These are phyloP conservation scores for Wickerhamomyces bovis DNA, from an alignment of 805 yeast species.

Conservation along the genomic window DNA sequence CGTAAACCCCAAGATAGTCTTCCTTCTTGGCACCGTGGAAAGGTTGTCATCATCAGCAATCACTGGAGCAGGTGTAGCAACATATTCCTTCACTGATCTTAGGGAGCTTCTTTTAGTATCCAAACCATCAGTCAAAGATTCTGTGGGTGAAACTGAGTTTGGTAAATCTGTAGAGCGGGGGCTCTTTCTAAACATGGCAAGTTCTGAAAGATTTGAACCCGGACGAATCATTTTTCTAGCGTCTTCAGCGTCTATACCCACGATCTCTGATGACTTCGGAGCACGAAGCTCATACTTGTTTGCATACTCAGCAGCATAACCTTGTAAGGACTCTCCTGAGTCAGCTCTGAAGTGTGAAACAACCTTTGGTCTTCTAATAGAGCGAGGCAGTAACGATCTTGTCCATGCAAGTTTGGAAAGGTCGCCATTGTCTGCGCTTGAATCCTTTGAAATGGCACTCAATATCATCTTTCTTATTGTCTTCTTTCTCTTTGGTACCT, in stretches of 20 bases:
- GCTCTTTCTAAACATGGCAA: neutral
- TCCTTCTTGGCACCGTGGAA: neutral
- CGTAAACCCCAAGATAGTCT: neutral
- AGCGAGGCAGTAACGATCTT: constrained; percentile 6
- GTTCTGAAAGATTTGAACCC: neutral
- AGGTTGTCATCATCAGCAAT: neutral
- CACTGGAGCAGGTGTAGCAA: neutral
- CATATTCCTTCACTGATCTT: neutral
- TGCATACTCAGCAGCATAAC: constrained; percentile 15
- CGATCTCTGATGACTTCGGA: constrained; percentile 4
- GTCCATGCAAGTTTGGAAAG: constrained; percentile 12
- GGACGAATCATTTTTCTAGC: constrained; percentile 6
- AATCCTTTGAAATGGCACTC: constrained; percentile 8
- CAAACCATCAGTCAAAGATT: neutral
- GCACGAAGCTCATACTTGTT: constrained; percentile 6
- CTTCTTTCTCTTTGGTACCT: constrained; percentile 4
- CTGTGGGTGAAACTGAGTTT: neutral
- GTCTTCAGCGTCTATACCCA: constrained; percentile 7
- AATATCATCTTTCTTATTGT: constrained; percentile 16
- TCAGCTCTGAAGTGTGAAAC: constrained; percentile 11
- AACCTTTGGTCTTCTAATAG: neutral
- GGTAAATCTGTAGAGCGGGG: neutral
- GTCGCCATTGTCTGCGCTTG: neutral
- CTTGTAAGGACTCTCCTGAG: constrained; percentile 21
- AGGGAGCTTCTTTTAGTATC: neutral